Conservation (phyloP, 176 grass and related monocot genomes). For the Oryza australiensis region DNA sequence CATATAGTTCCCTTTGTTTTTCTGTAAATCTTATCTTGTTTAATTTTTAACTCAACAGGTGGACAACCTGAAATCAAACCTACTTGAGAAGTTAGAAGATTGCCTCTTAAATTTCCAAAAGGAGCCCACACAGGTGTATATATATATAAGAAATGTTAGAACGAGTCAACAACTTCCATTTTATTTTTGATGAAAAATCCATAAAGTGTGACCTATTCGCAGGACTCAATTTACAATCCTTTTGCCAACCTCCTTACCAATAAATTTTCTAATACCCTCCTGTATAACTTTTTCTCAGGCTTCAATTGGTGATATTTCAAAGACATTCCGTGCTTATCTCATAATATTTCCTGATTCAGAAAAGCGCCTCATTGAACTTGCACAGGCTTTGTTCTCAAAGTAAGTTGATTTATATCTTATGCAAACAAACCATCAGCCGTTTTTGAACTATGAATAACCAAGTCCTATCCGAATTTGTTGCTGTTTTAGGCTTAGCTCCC, state of each 20-base stretch:
- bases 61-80: slow-evolving; percentile 83
- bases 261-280: slow-evolving; percentile 15
- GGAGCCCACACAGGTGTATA: slow-evolving; percentile 59
- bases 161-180: slow-evolving; percentile 7
- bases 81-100: slow-evolving; percentile 94
- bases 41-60: slow-evolving; percentile 58
- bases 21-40: slow-evolving; percentile 37
- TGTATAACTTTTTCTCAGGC: slow-evolving; percentile 44
- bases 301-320: slow-evolving; percentile 88
- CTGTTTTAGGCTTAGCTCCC: slow-evolving; percentile 5
- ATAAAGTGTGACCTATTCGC: slow-evolving; percentile 14
- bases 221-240: neutral
- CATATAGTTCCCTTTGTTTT: slow-evolving; percentile 4
- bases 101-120: slow-evolving; percentile 80
- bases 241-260: slow-evolving; percentile 12
- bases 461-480: neutral
- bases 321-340: slow-evolving; percentile 91
- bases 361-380: slow-evolving; percentile 85
- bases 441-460: slow-evolving; percentile 25
- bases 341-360: slow-evolving; percentile 99
- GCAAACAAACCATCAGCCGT: slow-evolving; percentile 6
- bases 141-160: slow-evolving; percentile 38
- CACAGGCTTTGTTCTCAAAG: slow-evolving; percentile 87
- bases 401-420: slow-evolving; percentile 52
- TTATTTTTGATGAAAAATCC: slow-evolving; percentile 14